These are phyloP conservation scores for Fusarium sp. DNA, from an alignment of 2,329 filamentous ascomycete species.

Conservation along the genomic window DNA sequence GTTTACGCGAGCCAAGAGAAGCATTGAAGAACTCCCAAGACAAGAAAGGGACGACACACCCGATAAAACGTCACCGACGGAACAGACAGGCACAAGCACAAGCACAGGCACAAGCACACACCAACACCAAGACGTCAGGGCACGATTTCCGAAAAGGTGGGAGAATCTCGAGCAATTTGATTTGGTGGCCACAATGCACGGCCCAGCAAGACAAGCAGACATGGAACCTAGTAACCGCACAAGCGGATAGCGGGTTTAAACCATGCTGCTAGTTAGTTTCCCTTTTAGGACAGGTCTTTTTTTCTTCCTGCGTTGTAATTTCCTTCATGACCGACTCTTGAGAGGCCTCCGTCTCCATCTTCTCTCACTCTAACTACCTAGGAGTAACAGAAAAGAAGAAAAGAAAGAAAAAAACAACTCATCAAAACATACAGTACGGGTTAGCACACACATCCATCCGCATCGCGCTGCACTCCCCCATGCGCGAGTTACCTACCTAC, in stretches of 20 bases:
- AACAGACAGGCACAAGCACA: neutral
- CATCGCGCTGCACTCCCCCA: neutral
- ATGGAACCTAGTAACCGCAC: neutral
- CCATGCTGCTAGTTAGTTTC: slow-evolving; percentile 23
- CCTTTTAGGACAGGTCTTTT: slow-evolving; percentile 22
- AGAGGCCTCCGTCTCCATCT: slow-evolving; percentile 30
- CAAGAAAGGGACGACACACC: neutral
- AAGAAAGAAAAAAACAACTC: slow-evolving; percentile 33
- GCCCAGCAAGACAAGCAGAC: neutral
- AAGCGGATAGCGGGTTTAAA: slow-evolving; percentile 8
- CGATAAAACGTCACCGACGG: slow-evolving; percentile 1
- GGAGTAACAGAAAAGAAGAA: neutral
- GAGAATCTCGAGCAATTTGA: neutral
- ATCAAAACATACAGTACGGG: slow-evolving; percentile 5
- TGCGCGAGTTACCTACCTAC: slow-evolving; percentile 1
- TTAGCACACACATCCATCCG: neutral
- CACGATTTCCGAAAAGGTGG: neutral
- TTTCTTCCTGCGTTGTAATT: neutral
- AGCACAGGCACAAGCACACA: neutral
- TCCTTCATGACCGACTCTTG: neutral
- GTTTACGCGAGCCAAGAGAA: neutral
- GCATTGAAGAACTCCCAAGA: slow-evolving; percentile 2
- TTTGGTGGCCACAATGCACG: neutral
- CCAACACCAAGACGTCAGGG: neutral
- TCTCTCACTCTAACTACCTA: neutral